Evolutionary conservation across 805 yeast genomes (phyloP).

Genomic region (Schwanniomyces yamadae): DNA sequence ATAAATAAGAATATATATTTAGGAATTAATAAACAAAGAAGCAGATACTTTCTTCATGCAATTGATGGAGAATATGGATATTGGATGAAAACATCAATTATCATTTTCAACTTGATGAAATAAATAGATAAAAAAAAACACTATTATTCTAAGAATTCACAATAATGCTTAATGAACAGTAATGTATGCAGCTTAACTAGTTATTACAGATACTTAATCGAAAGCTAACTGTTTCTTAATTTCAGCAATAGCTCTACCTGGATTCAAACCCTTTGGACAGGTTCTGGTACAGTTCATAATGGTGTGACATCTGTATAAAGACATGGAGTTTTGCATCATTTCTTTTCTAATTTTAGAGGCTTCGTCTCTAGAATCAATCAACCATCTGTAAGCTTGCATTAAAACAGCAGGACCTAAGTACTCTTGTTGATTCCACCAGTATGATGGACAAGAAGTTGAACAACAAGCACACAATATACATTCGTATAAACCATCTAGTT

Average conservation of each 20-base stretch:
- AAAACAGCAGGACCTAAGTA: constrained; percentile 98
- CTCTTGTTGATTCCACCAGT: constrained; percentile 99
- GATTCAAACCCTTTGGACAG: constrained; percentile 98
- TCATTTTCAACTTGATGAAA: constrained; percentile 4
- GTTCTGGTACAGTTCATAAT: constrained; percentile 98
- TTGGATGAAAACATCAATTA: constrained; percentile 1
- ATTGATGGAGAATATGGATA: constrained; percentile 4
- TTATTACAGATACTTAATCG: constrained; percentile 38
- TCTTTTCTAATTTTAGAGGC: constrained; percentile 79
- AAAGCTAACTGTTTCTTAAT: constrained; percentile 91
- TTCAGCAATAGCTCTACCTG: constrained; percentile 96
- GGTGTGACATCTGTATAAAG: constrained; percentile 97
- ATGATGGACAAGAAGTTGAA: constrained; percentile 97
- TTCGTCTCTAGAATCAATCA: constrained; percentile 94
- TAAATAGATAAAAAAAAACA: constrained; percentile 5
- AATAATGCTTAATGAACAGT: neutral
- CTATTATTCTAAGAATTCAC: neutral
- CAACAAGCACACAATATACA: constrained; percentile 99
- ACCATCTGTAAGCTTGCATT: constrained; percentile 99
- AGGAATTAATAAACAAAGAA: constrained; percentile 4
- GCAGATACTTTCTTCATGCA: constrained; percentile 7
- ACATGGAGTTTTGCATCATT: constrained; percentile 95
- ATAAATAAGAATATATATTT: constrained; percentile 6
- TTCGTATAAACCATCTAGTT: constrained; percentile 95
- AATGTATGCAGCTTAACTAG: constrained; percentile 5